These are phyloP conservation scores for Pseudocercospora cruenta DNA, from an alignment of 2,329 filamentous ascomycete genomes.

Conservation along the genomic window DNA sequence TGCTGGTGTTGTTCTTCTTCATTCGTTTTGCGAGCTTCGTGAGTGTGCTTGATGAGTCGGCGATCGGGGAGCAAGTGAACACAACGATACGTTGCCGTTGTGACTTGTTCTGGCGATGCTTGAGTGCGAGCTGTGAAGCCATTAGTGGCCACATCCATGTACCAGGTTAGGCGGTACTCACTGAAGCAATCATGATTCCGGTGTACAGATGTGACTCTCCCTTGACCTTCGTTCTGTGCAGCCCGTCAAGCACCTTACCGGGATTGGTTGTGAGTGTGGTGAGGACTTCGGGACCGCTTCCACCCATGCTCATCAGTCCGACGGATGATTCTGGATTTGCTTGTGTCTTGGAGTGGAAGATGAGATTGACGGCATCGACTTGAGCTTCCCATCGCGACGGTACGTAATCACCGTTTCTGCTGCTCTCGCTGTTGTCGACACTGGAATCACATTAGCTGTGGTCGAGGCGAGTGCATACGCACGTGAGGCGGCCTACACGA, in stretches of 20 bases:
- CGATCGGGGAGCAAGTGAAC: slow-evolving; percentile 90
- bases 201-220: slow-evolving; percentile 87
- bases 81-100: slow-evolving; percentile 96
- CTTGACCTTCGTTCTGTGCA: slow-evolving; percentile 92
- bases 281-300: slow-evolving; percentile 87
- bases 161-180: slow-evolving; percentile 54
- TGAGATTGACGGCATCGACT: slow-evolving; percentile 88
- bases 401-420: slow-evolving; percentile 89
- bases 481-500: slow-evolving; percentile 61
- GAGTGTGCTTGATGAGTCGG: slow-evolving; percentile 86
- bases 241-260: slow-evolving; percentile 88
- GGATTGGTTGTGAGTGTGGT: slow-evolving; percentile 96
- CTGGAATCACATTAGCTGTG: slow-evolving; percentile 44
- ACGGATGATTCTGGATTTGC: slow-evolving; percentile 96
- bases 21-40: slow-evolving; percentile 93
- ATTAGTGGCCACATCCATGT: neutral
- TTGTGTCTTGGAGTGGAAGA: slow-evolving; percentile 94
- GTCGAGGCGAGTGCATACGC: slow-evolving; percentile 22
- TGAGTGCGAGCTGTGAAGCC: slow-evolving; percentile 76
- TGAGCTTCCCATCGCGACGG: slow-evolving; percentile 96
- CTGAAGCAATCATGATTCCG: slow-evolving; percentile 90
- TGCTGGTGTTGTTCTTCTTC: slow-evolving; percentile 95
- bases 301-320: slow-evolving; percentile 98
- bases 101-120: slow-evolving; percentile 97
- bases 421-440: slow-evolving; percentile 98